Percentiles rank a stretch among this genome's conserved stretches.
phyloP scores from a whole-genome alignment of 2,329 filamentous ascomycete genomes.

The Periconia sp. region DNA sequence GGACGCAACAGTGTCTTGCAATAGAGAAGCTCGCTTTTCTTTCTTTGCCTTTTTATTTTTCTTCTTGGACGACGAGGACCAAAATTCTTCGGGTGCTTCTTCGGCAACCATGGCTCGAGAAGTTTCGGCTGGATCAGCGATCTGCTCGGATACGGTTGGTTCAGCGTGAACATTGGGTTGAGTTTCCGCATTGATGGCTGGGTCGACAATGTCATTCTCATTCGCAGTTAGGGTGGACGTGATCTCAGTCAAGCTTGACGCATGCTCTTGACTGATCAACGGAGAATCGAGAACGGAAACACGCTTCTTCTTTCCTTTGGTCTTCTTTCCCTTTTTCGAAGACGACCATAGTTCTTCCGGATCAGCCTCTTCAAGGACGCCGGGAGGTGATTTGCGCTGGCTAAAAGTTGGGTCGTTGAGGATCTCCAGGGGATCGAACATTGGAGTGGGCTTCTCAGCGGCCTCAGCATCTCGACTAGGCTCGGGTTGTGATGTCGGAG shows the following conservation, averaged over 20 bases:
- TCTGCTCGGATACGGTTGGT: background rate
- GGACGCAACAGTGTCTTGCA: constrained; percentile 38
- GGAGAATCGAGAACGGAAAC: constrained; percentile 14
- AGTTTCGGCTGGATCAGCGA: constrained; percentile 1
- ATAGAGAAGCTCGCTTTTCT: constrained; percentile 26
- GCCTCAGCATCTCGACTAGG: constrained; percentile 45
- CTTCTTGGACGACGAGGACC: constrained; percentile 20
- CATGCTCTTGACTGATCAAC: constrained; percentile 9
- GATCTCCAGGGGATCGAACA: constrained; percentile 44
- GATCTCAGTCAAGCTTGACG: too few species aligned
- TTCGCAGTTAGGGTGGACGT: background rate
- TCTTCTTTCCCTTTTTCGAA: constrained; percentile 55
- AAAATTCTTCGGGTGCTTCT: constrained; percentile 13
- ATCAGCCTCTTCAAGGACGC: constrained; percentile 43
- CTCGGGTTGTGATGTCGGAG: constrained; percentile 37
- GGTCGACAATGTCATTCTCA: background rate
- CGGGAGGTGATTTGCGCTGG: constrained; percentile 39
- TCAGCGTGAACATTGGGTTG: background rate
- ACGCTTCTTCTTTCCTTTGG: constrained; percentile 52
- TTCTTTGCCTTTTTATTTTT: constrained; percentile 39
- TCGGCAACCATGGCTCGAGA: constrained; percentile 8
- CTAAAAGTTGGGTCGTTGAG: constrained; percentile 45
- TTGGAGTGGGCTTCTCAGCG: constrained; percentile 41
- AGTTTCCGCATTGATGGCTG: background rate
- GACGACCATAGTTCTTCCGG: constrained; percentile 43